Evolutionary conservation across 1,284 basidiomycete genomes (phyloP).

Genomic region (Microbotryum lychnidis-dioicae): DNA sequence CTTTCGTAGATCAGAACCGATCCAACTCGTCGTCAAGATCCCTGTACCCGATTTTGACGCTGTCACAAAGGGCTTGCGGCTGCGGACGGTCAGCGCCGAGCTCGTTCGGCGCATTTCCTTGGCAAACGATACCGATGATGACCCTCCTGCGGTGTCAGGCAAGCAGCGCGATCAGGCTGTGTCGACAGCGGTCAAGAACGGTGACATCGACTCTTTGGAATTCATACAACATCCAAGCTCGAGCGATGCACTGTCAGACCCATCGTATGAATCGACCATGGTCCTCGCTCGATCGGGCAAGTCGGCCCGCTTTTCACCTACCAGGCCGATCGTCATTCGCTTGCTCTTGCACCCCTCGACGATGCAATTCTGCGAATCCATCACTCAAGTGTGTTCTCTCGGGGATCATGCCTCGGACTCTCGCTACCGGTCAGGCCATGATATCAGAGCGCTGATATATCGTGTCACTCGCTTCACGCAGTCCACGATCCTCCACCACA

Average conservation of each 20-base stretch:
- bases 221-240: background rate
- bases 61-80: conserved; percentile 15
- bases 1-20: conserved; percentile 17
- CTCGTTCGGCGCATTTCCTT: conserved; percentile 20
- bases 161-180: background rate
- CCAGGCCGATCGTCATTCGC: conserved; percentile 22
- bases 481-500: conserved; percentile 24
- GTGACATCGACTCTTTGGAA: background rate
- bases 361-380: conserved; percentile 19
- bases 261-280: background rate
- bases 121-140: background rate
- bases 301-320: conserved; percentile 24
- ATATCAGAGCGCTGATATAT: background rate
- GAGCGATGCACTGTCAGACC: background rate
- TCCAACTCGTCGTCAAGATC: conserved; percentile 19
- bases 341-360: conserved; percentile 23
- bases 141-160: background rate
- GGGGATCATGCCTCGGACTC: background rate
- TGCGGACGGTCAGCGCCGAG: conserved; percentile 28
- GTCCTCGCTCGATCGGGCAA: conserved; percentile 30
- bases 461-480: background rate
- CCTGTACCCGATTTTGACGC: conserved; percentile 19
- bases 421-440: background rate
- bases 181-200: background rate
- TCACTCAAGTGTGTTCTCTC: conserved; percentile 15